Percentiles rank a stretch among this genome's conserved stretches.
Evolutionary conservation across 139 green algal species (phyloP).

Genomic region (Raphidocelis subcapitata): DNA sequence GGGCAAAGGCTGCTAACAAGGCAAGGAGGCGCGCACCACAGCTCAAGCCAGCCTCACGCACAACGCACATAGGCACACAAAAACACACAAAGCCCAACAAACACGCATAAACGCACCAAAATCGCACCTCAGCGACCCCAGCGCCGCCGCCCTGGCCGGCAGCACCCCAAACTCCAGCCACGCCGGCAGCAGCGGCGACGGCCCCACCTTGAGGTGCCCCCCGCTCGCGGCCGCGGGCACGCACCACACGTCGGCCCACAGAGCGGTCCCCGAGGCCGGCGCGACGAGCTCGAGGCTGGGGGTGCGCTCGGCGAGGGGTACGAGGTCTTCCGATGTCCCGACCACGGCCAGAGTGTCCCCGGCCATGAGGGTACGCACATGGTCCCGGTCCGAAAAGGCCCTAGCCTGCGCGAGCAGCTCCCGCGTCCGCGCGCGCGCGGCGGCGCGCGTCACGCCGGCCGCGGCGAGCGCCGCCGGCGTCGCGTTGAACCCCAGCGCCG

Average conservation of each 20-base stretch:
- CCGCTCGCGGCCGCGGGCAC: conserved; percentile 52
- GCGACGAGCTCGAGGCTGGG: conserved; percentile 50
- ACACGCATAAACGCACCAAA: background rate
- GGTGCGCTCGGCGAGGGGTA: conserved; percentile 44
- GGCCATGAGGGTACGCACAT: conserved; percentile 60
- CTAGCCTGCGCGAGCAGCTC: conserved; percentile 52
- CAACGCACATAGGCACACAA: background rate
- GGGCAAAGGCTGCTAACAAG: too few relatives aligned
- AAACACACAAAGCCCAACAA: background rate
- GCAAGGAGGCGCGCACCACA: too few relatives aligned
- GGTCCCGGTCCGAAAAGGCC: conserved; percentile 68
- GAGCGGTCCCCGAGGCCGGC: conserved; percentile 65
- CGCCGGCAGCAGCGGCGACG: conserved; percentile 68
- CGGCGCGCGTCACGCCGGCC: conserved; percentile 34
- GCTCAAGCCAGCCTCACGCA: background rate
- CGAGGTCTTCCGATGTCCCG: conserved; percentile 51
- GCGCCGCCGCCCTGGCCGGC: conserved; percentile 25
- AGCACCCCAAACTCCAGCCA: conserved; percentile 76
- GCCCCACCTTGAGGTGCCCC: conserved; percentile 33
- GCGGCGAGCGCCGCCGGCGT: conserved; percentile 32
- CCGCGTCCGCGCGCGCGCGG: conserved; percentile 17
- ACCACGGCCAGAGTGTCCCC: conserved; percentile 78
- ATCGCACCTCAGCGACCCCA: conserved; percentile 15
- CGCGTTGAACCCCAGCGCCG: conserved; percentile 42
- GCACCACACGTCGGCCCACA: conserved; percentile 79